Base-by-base conservation (phyloP, 176 grass and related monocot species). In the Hordeum marinum region DNA sequence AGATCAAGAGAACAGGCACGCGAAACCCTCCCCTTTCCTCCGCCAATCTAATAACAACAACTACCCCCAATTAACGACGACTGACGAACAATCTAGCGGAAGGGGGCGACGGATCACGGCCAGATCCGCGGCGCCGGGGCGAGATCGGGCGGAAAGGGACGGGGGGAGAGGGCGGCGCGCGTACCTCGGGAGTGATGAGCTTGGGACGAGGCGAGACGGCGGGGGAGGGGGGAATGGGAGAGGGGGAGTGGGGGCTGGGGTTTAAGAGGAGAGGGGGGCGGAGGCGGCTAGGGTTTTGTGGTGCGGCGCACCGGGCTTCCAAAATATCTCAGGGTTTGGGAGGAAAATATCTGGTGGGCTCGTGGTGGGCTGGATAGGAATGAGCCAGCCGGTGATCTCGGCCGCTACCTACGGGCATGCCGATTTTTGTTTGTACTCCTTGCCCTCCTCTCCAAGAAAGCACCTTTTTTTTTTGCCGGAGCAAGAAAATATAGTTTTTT, bases 201-300 rank as follows among this genome's bases (percentile, higher is more conserved):
- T 6, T 34, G 68, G 6, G 81, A 21, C 13, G 64, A 27, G 68
- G 42, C n/a, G 37, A 24, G 41, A 36, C 66, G 55, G 75, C 9
- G 1, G 9, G 14, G 18, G 9, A 1, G 35, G 18, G 18, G 37
- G n/a, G 59, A 34, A 58, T 62, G 58, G 15, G 1, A 23, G 18
- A 24, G 23, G 78, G 83, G 40, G 36, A 29, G 39, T 12, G 50
- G 24, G 29, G 68, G 37, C 31, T 77, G 61, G 77, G 89, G 89
- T 91, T 91, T 88, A 72, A 88, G 52, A 75, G 71, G 71, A 62
- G 57, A n/a, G 55, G 64, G 18, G 26, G 26, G 50, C 11, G 24
- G 35, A 40, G 77, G 82, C 70, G 89, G 89, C 89, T 91, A 85
- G 89, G 89, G 89, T 91, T 91, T 84, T 74, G 65, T 12, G 68